These are phyloP conservation scores for Serendipita sp. DNA, from an alignment of 768 basidiomycete genomes.

Conservation along the genomic window DNA sequence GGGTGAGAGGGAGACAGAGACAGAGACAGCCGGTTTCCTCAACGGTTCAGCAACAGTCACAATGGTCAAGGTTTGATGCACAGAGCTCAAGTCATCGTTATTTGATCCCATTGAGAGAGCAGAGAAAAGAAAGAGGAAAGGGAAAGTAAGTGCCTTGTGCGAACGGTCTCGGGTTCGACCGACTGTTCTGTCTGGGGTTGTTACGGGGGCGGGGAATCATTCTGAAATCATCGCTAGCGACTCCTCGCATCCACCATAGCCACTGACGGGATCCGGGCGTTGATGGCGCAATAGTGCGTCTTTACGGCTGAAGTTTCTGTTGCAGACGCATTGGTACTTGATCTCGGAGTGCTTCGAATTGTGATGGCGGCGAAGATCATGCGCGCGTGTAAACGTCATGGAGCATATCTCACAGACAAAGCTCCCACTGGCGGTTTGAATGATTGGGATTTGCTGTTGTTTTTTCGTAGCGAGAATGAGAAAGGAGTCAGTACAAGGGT, in stretches of 20 bases:
- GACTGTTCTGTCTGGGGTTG: neutral
- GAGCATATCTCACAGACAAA: slow-evolving; percentile 60
- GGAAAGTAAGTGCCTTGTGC: neutral
- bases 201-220: no score
- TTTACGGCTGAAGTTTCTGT: neutral
- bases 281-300: slow-evolving; percentile 2
- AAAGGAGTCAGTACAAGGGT: neutral
- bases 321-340: slow-evolving; percentile 1
- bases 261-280: neutral
- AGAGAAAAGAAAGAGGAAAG: no score
- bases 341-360: slow-evolving; percentile 4
- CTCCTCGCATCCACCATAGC: neutral
- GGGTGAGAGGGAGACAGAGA: neutral
- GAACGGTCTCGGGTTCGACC: neutral
- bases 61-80: neutral
- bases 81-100: no score
- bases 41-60: neutral
- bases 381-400: slow-evolving; percentile 70
- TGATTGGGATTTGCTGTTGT: neutral
- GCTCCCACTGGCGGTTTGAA: slow-evolving; percentile 36
- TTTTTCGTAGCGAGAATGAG: neutral
- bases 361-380: slow-evolving; percentile 65
- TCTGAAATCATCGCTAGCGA: neutral
- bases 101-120: no score
- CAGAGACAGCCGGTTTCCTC: neutral